Percentiles rank a stretch among this genome's conserved stretches.
phyloP scores from a whole-genome alignment of 306 rosid genomes.

The Rosa chinensis region DNA sequence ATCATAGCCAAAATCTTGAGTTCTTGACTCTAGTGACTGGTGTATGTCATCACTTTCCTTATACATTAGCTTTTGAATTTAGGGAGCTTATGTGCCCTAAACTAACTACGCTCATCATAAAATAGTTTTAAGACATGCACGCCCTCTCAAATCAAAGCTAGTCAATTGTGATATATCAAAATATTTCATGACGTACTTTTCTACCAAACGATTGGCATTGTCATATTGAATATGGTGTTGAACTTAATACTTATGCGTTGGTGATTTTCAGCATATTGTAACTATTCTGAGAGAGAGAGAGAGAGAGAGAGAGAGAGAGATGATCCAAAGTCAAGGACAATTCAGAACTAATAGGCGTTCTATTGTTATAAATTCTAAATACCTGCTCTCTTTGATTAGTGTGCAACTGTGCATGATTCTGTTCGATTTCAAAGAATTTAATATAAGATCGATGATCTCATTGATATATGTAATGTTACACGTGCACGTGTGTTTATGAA shows the following conservation, averaged over 20 bases:
- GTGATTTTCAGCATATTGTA: too few species aligned
- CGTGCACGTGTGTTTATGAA: neutral
- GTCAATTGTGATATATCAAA: neutral
- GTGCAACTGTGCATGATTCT: too few species aligned
- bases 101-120: neutral
- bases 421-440: too few species aligned
- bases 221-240: too few species aligned
- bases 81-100: neutral
- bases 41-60: neutral
- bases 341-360: neutral
- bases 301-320: too few species aligned
- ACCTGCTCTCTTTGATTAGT: neutral
- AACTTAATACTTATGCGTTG: too few species aligned
- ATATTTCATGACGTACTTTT: neutral
- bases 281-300: too few species aligned
- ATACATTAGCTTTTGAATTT: slow-evolving; percentile 17
- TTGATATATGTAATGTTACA: neutral
- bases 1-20: slow-evolving; percentile 13
- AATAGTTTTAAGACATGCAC: neutral
- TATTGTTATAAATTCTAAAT: neutral
- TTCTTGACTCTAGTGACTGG: neutral
- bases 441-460: neutral
- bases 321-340: neutral
- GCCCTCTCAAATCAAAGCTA: neutral
- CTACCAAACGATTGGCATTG: neutral